These are phyloP conservation scores for Camellia granthamiana DNA, from an alignment of 148 eudicot species.

Conservation along the genomic window DNA sequence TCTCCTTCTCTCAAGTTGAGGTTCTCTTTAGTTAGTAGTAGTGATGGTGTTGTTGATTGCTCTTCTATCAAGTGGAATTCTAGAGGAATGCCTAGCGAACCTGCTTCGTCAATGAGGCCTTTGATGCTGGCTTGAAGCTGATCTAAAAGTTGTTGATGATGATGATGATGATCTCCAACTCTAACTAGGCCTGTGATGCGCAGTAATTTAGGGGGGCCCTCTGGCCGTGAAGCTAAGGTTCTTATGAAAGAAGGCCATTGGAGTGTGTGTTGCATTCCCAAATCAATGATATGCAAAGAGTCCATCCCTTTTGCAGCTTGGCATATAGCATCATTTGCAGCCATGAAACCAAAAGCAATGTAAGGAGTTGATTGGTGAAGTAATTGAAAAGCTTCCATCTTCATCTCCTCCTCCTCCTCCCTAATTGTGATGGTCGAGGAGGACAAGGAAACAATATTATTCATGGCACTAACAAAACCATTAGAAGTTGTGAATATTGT, in stretches of 20 bases:
- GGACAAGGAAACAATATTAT: conserved; percentile 2
- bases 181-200: conserved; percentile 37
- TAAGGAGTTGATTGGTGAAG: conserved; percentile 43
- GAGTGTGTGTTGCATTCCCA: conserved; percentile 40
- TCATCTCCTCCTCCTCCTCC: conserved; percentile 29
- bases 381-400: conserved; percentile 32
- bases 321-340: conserved; percentile 40
- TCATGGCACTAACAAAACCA: neutral
- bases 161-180: neutral
- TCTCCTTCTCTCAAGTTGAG: conserved; percentile 33
- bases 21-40: conserved; percentile 27
- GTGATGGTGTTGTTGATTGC: conserved; percentile 20
- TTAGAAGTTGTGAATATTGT: conserved; percentile 1
- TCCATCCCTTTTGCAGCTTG: conserved; percentile 34
- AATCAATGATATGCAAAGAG: conserved; percentile 32
- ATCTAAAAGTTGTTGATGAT: neutral
- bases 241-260: conserved; percentile 39
- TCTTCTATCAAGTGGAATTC: conserved; percentile 22
- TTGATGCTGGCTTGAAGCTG: conserved; percentile 21
- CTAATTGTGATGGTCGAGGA: conserved; percentile 7
- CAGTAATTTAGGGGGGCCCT: conserved; percentile 30
- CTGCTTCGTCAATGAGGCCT: conserved; percentile 25
- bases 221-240: conserved; percentile 22
- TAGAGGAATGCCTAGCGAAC: conserved; percentile 23
- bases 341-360: conserved; percentile 38